Base-by-base conservation (phyloP, 2,329 filamentous ascomycete genomes). In the Ophiostoma piceae region DNA sequence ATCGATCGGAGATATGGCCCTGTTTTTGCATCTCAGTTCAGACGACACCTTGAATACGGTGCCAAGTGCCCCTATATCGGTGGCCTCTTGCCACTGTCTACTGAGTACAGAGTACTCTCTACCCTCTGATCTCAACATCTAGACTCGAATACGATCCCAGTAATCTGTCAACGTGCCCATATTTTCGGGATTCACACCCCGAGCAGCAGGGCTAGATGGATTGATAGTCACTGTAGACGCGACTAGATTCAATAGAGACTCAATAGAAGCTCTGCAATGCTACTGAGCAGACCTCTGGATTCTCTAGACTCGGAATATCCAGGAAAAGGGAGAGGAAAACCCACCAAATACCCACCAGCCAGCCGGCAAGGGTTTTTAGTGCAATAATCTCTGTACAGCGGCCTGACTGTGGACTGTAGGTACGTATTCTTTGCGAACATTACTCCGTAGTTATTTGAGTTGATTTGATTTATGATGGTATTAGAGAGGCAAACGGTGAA, bases 311-410 rank as follows among this genome's bases (percentile, higher is more conserved):
- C 57, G 57, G 57, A 32, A 62, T 62, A 32, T 62, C 26, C 57
- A 62, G 57, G 57, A 57, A n/a, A 9, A 62, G 14, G 57, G 57
- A 57, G 26, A 62, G 14, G 16, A 62, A 26, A 62, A 26, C 9
- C 57, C 57, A 62, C 57, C 57, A 62, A 26, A 62, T 62, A 62
- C 26, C 57, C 57, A 62, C 54, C 12, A 16, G n/a, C 16, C 54
- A 32, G 32, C 22, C 26, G n/a, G 22, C 51, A 26, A 57, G 22
- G 51, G 51, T 57, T 57, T 51, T 51, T 35, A 35, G 35, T 35
- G 35, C 35, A 35, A 6, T 35, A 35, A 2, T 35, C 35, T 35
- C 35, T 35, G 35, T 35, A 35, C 35, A 35, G 14, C 39, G 11
- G 39, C 39, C 39, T 43, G 39, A 14, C 39, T 43, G 39, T 35